These are phyloP conservation scores for Diaporthe longicolla DNA, from an alignment of 2,329 filamentous ascomycete genomes.

Conservation along the genomic window DNA sequence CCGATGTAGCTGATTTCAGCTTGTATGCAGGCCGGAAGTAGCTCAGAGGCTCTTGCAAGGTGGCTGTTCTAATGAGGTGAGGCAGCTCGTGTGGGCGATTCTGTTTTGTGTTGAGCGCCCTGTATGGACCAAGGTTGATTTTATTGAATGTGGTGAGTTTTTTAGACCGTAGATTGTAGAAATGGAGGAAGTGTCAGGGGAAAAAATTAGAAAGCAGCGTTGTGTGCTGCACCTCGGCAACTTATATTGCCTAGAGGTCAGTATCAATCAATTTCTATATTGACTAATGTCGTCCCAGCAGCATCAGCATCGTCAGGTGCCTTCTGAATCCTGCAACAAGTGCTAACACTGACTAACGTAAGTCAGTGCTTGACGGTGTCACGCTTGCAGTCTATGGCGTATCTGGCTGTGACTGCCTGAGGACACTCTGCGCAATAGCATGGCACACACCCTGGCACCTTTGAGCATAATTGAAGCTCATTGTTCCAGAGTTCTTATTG, in stretches of 20 bases:
- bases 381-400: not conserved
- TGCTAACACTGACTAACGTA: not conserved
- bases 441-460: not conserved
- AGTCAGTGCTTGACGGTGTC: not conserved
- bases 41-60: not conserved
- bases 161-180: no score
- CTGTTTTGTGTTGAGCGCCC: not conserved
- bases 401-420: not conserved
- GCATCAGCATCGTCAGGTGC: not conserved
- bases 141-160: no score
- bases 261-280: not conserved
- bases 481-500: no score
- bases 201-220: no score
- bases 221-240: no score
- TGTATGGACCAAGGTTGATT: no score
- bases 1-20: not conserved
- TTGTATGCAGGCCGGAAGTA: not conserved
- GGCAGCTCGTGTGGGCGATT: not conserved
- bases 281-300: not conserved
- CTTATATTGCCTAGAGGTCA: not conserved
- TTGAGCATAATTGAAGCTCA: no score
- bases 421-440: not conserved
- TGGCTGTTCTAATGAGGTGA: not conserved
- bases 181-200: no score
- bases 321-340: not conserved